Base-by-base conservation (phyloP, 768 basidiomycete genomes). In the Roridomyces roridus region DNA sequence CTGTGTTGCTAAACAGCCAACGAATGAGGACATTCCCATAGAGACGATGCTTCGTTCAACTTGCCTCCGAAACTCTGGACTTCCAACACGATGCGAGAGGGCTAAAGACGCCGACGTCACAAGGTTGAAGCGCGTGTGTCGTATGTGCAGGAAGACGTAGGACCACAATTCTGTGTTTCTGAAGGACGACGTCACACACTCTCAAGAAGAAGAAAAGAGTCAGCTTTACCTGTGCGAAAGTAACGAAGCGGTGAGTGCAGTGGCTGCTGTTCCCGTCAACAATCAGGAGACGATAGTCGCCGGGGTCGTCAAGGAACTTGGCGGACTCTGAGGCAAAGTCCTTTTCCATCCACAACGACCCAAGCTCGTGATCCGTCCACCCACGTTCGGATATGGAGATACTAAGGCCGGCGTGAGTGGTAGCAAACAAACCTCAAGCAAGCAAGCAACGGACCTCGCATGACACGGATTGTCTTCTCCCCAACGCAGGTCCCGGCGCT, bases 401-500 rank as follows among this genome's bases (percentile, higher is more conserved):
- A 17, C 37, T 40, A 40, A n/a, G n/a, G n/a, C n/a, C n/a, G n/a
- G n/a, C n/a, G n/a, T 40, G 17, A 40, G 37, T 21, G 6, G 51
- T 14, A 68, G 50, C 1, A 67, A 39, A 12, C 49, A 42, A 43
- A 23, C 21, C 17, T 17, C 36, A 20, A 25, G 36, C 36, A 34
- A 36, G 17, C 15, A 25, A 23, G 14, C 15, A 51, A 20, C 46
- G 18, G n/a, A 55, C 54, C 45, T 48, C 3, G 45, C 54, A 26
- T 46, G 15, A n/a, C 31, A 24, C 9, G 54, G 46, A 20, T 75
- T 18, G 62, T 66, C 1, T 36, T 74, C 44, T 66, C 72, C 64
- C 73, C 74, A 52, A 9, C 52, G 72, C 68, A 4, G 71, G 71
- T 10, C 74, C 73, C 62, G 70, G 75, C 61, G 50, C 69, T n/a